Evolutionary conservation across 2,329 filamentous ascomycete species (phyloP), one percentile per base, ranked within the genome.

Genomic region (Aspergillus quadrilineatus): DNA sequence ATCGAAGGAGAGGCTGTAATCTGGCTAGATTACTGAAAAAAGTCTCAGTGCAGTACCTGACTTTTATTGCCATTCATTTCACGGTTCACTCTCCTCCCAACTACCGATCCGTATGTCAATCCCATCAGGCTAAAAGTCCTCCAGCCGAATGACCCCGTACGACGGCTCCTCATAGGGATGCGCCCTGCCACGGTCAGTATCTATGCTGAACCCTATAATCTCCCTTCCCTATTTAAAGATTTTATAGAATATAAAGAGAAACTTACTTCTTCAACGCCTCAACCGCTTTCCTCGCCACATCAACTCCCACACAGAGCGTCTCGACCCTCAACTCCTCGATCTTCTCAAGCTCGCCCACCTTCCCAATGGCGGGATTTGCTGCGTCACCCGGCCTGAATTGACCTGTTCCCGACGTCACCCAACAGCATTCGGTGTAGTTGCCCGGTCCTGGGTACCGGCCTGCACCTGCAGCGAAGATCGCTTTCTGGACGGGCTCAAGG

Each of bases 401-500:
- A 1, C 57, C 57, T 0, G 39, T 60, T 4, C 60, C 60, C 1
- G 60, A 29, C 0, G 57, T 57, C n/a, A 55, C 54, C 43, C 51
- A 61, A 52, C 60, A 61, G 50, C 58, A 60, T 15, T 62, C 60
- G 7, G 60, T 62, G 41, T 62, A 62, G 34, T 59, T 55, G 1
- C 60, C 60, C 1, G 57, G 59, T 1, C 58, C 58, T 0, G 60
- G 56, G 39, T 62, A 62, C n/a, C 54, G 53, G 30, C 60, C 58
- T 2, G 60, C 60, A 0, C 60, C 60, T 4, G 58, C 60, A 12
- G 60, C 58, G 32, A 62, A 62, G 29, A 62, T 58, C n/a, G 60
- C 60, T 14, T 53, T 46, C 34, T 62, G 60, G 29, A 54, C 57
- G 37, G 60, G 22, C 7, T 59, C 43, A 6, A 62, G 54, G 30